A percentile compares a stretch with the other conserved stretches of the same genome.
Evolutionary conservation across 768 basidiomycete genomes (phyloP).

Genomic region (Hygrocybe coccinea): DNA sequence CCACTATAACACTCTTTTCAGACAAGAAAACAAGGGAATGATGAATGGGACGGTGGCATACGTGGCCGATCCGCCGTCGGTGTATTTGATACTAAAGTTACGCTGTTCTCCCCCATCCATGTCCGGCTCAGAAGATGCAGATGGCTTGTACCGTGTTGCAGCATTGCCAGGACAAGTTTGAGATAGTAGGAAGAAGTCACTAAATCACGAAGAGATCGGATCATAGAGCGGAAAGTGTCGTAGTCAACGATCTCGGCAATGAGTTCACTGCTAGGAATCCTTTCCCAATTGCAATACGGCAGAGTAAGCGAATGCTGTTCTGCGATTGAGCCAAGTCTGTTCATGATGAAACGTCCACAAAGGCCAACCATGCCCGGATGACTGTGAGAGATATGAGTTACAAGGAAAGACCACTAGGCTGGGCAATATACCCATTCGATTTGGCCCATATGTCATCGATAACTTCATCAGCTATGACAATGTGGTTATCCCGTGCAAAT

Average conservation of each 20-base stretch:
- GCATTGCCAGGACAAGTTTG: no score
- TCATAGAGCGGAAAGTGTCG: conserved; percentile 6
- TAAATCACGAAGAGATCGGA: not conserved
- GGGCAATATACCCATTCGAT: conserved; percentile 1
- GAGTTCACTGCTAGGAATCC: not conserved
- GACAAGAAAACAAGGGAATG: no score
- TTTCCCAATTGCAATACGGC: conserved; percentile 3
- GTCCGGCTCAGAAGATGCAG: no score
- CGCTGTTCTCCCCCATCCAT: no score
- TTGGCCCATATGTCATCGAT: conserved; percentile 1
- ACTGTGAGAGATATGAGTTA: not conserved
- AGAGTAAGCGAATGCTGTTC: not conserved
- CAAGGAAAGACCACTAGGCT: not conserved
- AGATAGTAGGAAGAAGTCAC: no score
- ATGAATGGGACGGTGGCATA: no score
- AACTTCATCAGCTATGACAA: not conserved
- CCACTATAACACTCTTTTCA: no score
- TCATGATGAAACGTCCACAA: not conserved
- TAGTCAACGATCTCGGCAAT: conserved; percentile 4
- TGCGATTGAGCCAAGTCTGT: not conserved
- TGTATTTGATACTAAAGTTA: no score
- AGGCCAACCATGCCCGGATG: not conserved
- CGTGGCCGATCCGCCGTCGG: no score
- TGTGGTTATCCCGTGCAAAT: not conserved
- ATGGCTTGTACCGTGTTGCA: no score